Evolutionary conservation across 1,139 yeast genomes (phyloP).

Genomic region (Yamadazyma spencermartinsiae): DNA sequence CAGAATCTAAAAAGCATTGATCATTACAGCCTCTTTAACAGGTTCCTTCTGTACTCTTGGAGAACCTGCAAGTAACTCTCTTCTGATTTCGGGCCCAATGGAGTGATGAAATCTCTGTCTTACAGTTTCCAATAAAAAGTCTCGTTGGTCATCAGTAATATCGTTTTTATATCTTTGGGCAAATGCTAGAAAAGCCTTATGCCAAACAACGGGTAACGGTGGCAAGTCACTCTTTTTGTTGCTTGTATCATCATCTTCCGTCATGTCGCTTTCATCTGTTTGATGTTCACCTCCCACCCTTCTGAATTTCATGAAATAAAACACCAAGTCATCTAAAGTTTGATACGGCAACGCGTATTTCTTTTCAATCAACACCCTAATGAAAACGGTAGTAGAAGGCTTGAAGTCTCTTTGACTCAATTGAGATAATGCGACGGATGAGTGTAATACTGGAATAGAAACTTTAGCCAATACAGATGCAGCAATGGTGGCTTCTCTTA

Average conservation of each 20-base stretch:
- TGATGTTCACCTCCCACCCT: constrained; percentile 37
- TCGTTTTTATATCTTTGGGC: constrained; percentile 96
- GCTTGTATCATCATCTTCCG: constrained; percentile 30
- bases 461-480: constrained; percentile 88
- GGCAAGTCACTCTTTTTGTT: constrained; percentile 48
- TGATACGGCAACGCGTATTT: constrained; percentile 96
- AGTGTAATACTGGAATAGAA: constrained; percentile 91
- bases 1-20: constrained; percentile 34
- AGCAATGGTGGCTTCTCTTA: constrained; percentile 92
- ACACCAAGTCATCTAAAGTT: constrained; percentile 93
- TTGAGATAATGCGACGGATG: constrained; percentile 91
- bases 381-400: constrained; percentile 89
- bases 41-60: constrained; percentile 33
- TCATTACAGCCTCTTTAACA: constrained; percentile 37
- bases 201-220: constrained; percentile 95
- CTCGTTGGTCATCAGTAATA: constrained; percentile 96
- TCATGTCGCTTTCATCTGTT: constrained; percentile 22
- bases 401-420: constrained; percentile 79
- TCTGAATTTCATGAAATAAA: constrained; percentile 89
- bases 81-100: constrained; percentile 91
- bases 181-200: constrained; percentile 88
- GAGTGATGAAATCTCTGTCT: constrained; percentile 87
- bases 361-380: constrained; percentile 85
- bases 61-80: constrained; percentile 85
- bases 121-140: constrained; percentile 84